Conservation (phyloP, 768 basidiomycete genomes). For the Termitomyces titanicus region DNA sequence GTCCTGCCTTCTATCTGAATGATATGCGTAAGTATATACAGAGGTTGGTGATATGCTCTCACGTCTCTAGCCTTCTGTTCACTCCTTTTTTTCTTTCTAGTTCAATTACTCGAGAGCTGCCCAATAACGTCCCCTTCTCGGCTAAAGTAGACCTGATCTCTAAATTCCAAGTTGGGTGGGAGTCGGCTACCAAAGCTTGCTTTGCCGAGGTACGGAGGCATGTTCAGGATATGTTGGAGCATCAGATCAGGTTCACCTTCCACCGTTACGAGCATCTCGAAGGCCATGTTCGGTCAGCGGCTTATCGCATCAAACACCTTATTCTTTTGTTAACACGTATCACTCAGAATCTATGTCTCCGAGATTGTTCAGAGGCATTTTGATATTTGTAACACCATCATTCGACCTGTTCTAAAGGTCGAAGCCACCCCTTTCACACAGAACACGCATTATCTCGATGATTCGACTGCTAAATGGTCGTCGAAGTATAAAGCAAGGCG, state of each 20-base stretch:
- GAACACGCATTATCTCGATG: constrained; percentile 35
- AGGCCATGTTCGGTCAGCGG: constrained; percentile 31
- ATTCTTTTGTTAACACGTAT: background rate
- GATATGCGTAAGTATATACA: constrained; percentile 30
- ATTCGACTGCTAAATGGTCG: constrained; percentile 30
- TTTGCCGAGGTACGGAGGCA: constrained; percentile 21
- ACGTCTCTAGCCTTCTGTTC: background rate
- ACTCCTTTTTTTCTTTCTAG: constrained; percentile 15
- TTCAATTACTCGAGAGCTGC: constrained; percentile 34
- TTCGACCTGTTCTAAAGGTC: constrained; percentile 27
- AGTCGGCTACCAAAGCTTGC: constrained; percentile 17
- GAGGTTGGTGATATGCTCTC: constrained; percentile 17
- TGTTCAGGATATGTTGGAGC: constrained; percentile 26
- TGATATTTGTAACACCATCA: constrained; percentile 13
- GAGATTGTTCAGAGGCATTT: constrained; percentile 21
- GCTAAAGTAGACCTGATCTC: constrained; percentile 31
- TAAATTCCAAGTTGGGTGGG: constrained; percentile 29
- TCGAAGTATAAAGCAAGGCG: constrained; percentile 33
- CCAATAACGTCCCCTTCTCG: constrained; percentile 33
- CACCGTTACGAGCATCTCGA: constrained; percentile 34
- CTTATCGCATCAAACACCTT: background rate
- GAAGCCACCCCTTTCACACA: constrained; percentile 41
- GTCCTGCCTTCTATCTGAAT: constrained; percentile 22
- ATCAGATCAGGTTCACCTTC: constrained; percentile 32
- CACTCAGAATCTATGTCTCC: constrained; percentile 13